Evolutionary conservation across 164 flowering plant genomes (phyloP).

Genomic region (Hamamelis virginiana): DNA sequence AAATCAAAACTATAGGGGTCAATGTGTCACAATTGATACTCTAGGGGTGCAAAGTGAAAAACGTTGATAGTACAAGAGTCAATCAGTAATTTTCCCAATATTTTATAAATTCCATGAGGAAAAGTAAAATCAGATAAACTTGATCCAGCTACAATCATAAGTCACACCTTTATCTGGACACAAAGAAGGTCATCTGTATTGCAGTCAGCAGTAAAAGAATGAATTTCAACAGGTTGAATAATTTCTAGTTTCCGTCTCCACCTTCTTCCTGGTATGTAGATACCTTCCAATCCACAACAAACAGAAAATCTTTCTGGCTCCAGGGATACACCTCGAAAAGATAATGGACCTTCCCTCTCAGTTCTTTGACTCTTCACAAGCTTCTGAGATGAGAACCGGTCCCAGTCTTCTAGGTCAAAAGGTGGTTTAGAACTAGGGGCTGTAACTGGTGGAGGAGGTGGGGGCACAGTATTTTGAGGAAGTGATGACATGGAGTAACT

Average conservation of each 20-base stretch:
- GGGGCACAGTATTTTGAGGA: constrained; percentile 55
- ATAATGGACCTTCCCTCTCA: constrained; percentile 61
- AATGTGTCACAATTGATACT: too few relatives aligned
- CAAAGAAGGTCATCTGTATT: constrained; percentile 92
- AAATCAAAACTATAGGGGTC: too few relatives aligned
- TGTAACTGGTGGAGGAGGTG: constrained; percentile 37
- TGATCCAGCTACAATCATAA: background rate
- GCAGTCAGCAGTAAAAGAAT: constrained; percentile 85
- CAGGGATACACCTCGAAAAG: constrained; percentile 83
- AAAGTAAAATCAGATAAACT: background rate
- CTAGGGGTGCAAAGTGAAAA: too few relatives aligned
- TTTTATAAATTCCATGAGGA: background rate
- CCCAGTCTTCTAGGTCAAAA: constrained; percentile 77
- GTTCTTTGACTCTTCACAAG: constrained; percentile 39
- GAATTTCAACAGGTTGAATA: constrained; percentile 85
- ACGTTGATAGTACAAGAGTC: too few relatives aligned
- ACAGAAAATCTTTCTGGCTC: constrained; percentile 91
- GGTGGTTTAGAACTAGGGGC: constrained; percentile 50
- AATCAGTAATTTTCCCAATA: too few relatives aligned
- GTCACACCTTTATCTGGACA: constrained; percentile 84
- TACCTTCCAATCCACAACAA: constrained; percentile 90
- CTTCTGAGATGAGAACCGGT: constrained; percentile 51
- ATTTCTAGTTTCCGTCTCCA: constrained; percentile 93
- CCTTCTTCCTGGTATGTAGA: constrained; percentile 84
- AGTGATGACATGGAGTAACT: constrained; percentile 97